phyloP scores from a whole-genome alignment of 2,329 filamentous ascomycete species.

The Talaromyces rugulosus region DNA sequence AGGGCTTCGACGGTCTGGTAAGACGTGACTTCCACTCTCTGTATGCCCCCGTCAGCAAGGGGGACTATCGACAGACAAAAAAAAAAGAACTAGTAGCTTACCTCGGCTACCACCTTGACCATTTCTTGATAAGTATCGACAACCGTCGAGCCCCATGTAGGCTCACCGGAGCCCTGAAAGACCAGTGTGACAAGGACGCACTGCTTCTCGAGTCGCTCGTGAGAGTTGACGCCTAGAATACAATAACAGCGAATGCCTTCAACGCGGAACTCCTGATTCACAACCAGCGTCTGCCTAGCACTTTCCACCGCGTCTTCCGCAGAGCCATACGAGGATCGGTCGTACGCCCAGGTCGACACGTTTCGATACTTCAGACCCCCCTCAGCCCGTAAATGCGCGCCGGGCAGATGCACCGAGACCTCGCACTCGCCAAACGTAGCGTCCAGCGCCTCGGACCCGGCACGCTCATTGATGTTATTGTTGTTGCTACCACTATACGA shows the following conservation, averaged over 20 bases:
- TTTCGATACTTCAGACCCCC: conserved; percentile 38
- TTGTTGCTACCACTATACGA: neutral
- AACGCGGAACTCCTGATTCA: conserved; percentile 38
- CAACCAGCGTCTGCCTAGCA: conserved; percentile 22
- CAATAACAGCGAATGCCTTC: conserved; percentile 42
- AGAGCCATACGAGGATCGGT: conserved; percentile 20
- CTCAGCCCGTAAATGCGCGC: conserved; percentile 41
- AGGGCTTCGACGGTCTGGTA: conserved; percentile 51
- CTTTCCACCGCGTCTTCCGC: conserved; percentile 20
- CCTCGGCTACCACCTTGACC: conserved; percentile 37
- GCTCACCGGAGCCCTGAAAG: conserved; percentile 30
- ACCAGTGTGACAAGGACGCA: conserved; percentile 40
- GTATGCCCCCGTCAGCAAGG: conserved; percentile 8
- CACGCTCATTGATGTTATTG: conserved; percentile 2
- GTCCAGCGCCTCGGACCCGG: conserved; percentile 21
- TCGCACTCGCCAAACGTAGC: conserved; percentile 32
- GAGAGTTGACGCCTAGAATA: conserved; percentile 51
- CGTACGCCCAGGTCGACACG: conserved; percentile 31
- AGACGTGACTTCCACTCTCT: conserved; percentile 44
- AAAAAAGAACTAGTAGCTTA: conserved; percentile 15
- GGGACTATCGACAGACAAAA: neutral
- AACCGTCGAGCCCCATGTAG: conserved; percentile 29
- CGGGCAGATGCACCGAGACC: conserved; percentile 39
- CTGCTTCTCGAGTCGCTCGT: conserved; percentile 50
- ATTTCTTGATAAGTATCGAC: conserved; percentile 37